These are phyloP conservation scores for Termitomyces sp. DNA, from an alignment of 1,284 basidiomycete species.

Conservation along the genomic window DNA sequence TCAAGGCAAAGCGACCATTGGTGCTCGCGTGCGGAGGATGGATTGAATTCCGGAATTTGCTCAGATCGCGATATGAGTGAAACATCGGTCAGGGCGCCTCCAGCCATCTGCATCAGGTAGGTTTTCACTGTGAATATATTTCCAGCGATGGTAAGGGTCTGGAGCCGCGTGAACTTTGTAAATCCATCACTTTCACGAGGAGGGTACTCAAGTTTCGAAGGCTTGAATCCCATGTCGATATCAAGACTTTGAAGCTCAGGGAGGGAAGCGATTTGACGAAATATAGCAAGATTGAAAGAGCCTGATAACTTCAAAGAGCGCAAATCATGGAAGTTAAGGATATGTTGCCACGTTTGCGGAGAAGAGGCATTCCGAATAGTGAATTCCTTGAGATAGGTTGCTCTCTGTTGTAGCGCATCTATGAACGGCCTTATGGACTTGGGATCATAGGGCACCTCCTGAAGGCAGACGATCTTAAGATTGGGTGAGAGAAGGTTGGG, in stretches of 20 bases:
- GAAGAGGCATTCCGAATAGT: not conserved
- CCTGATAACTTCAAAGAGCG: not conserved
- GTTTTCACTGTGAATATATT: not conserved
- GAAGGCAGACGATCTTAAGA: no score
- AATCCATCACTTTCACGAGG: not conserved
- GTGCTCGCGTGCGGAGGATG: not conserved
- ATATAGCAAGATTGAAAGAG: not conserved
- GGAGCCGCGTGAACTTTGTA: not conserved
- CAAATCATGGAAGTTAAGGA: not conserved
- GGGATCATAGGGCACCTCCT: no score
- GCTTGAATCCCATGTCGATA: not conserved
- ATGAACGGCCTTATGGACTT: not conserved
- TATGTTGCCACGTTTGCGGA: not conserved
- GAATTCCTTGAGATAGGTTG: not conserved
- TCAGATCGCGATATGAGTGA: not conserved
- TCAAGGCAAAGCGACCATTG: not conserved
- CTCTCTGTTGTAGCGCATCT: not conserved
- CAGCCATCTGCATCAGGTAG: not conserved
- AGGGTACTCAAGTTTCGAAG: not conserved
- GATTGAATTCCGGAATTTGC: no score
- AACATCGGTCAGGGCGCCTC: not conserved
- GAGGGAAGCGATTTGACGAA: not conserved
- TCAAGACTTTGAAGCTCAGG: not conserved
- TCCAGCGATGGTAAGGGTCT: not conserved
- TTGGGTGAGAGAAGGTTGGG: no score